Evolutionary conservation across 345 rosid genomes (phyloP), one percentile per base, ranked within the genome.

Genomic region (Conringia planisiliqua): DNA sequence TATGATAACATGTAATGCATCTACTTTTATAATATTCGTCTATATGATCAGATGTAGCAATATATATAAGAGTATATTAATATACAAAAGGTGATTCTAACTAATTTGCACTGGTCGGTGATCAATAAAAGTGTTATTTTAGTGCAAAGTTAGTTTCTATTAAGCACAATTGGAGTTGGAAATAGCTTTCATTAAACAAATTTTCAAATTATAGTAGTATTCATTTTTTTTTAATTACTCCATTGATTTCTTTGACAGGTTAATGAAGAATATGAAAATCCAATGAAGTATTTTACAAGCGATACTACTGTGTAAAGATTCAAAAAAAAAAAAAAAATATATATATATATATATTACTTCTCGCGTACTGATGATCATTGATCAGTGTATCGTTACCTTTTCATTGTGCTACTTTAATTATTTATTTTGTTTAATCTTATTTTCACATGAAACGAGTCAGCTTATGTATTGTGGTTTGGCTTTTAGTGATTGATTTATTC

Each of bases 241-340:
- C 27, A 17, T 13, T 26, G 26, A 1, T 44, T 16, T 52, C 13
- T 2, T 79, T 27, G 63, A 68, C 82, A 92, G 93, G 88, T 55
- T 83, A 22, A 59, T 85, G 87, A 86, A 81, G 84, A 90, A 90
- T 84, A 82, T 86, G 54, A 83, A 73, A 83, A 83, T 83, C 82
- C 77, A 82, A 63, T 74, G 70, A 85, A 77, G 72, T 17, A 18
- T 16, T 38, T 73, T 43, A 64, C 12, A 73, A 42, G 56, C 52
- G 18, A 54, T 27, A 47, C 4, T 63, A 16, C 32, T 13, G 39
- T 40, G 17, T 38, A 26, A 27, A 27, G 52, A 51, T 39, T 62
- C 16, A 12, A 32, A 14, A 16, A 44, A 3, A n/a, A n/a, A n/a
- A n/a, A n/a, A n/a, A n/a, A n/a, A n/a, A n/a, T n/a, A n/a, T n/a